Conservation (phyloP, 352 stramenopile genomes). For the Phytophthora sojae region DNA sequence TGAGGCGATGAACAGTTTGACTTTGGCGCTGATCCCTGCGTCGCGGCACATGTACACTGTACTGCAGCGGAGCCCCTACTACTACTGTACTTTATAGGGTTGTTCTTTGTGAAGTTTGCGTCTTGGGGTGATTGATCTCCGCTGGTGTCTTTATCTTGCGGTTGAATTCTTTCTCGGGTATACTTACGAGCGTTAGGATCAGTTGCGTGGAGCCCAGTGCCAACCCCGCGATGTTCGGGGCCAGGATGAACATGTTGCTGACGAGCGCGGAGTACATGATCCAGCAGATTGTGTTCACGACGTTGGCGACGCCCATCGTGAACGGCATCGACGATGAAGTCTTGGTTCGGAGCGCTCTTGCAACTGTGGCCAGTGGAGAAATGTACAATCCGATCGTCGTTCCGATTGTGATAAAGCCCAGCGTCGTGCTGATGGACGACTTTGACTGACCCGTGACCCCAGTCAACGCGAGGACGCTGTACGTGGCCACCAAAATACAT, state of each 20-base stretch:
- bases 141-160: too few relatives aligned
- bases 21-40: neutral
- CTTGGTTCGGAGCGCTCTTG: slow-evolving; percentile 28
- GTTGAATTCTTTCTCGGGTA: too few relatives aligned
- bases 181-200: slow-evolving; percentile 33
- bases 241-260: slow-evolving; percentile 39
- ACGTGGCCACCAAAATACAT: slow-evolving; percentile 3
- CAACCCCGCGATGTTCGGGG: slow-evolving; percentile 36
- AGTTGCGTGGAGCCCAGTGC: slow-evolving; percentile 45
- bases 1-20: slow-evolving; percentile 25
- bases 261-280: slow-evolving; percentile 16
- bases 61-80: too few relatives aligned
- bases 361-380: slow-evolving; percentile 58
- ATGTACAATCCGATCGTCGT: slow-evolving; percentile 51
- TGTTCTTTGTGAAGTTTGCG: too few relatives aligned
- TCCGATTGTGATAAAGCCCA: slow-evolving; percentile 61
- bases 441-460: slow-evolving; percentile 39
- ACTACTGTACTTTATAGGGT: too few relatives aligned
- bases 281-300: slow-evolving; percentile 18
- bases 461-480: slow-evolving; percentile 41
- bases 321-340: slow-evolving; percentile 30
- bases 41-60: neutral
- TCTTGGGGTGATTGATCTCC: too few relatives aligned
- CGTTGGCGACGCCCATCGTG: slow-evolving; percentile 26
- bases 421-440: slow-evolving; percentile 35